Conservation (phyloP, 805 yeast genomes). For the Metschnikowia gelsemii region DNA sequence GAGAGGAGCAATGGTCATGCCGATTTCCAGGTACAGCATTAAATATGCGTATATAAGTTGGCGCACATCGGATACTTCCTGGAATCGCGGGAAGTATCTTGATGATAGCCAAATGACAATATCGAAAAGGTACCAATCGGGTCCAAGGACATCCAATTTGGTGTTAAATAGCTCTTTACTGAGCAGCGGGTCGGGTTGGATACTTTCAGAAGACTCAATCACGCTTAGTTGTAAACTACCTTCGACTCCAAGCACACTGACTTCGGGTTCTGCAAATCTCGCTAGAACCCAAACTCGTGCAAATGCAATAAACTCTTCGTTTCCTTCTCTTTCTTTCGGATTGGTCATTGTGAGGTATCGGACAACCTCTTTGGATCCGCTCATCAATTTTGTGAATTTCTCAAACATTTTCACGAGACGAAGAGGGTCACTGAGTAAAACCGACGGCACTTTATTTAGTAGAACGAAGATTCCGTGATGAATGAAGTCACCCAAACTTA, state of each 20-base stretch:
- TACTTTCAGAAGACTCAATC: slow-evolving; percentile 5
- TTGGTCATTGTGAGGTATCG: slow-evolving; percentile 11
- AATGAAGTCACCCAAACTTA: slow-evolving; percentile 13
- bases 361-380: slow-evolving; percentile 8
- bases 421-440: slow-evolving; percentile 4
- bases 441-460: slow-evolving; percentile 12
- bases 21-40: slow-evolving; percentile 15
- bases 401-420: slow-evolving; percentile 4
- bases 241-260: slow-evolving; percentile 10
- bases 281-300: slow-evolving; percentile 20
- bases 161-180: slow-evolving; percentile 7
- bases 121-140: slow-evolving; percentile 9
- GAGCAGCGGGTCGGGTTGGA: slow-evolving; percentile 16
- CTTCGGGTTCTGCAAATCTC: slow-evolving; percentile 16
- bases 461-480: slow-evolving; percentile 15
- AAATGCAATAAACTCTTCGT: slow-evolving; percentile 15
- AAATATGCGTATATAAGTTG: slow-evolving; percentile 16
- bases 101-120: slow-evolving; percentile 5
- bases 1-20: slow-evolving; percentile 10
- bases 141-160: slow-evolving; percentile 1
- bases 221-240: slow-evolving; percentile 12
- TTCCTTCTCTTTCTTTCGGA: slow-evolving; percentile 1
- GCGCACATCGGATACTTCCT: slow-evolving; percentile 8
- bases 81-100: slow-evolving; percentile 16
- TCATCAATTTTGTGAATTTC: slow-evolving; percentile 7